Base-by-base conservation (phyloP, 495 filamentous ascomycete genomes). In the Penicillium simplicissimum region DNA sequence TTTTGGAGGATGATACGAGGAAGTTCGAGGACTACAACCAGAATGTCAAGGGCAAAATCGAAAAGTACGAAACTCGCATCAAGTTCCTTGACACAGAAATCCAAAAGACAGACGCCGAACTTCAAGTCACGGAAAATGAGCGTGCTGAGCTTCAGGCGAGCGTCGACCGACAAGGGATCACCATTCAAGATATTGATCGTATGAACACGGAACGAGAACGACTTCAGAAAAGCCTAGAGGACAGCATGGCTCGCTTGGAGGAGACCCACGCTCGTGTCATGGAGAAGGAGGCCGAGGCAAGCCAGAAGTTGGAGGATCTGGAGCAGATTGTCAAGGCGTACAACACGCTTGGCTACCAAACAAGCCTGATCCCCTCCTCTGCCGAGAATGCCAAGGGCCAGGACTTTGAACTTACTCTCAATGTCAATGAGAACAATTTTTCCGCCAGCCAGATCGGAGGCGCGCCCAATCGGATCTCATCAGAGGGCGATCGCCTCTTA, bases 181-280 rank as follows among this genome's bases (percentile, higher is more conserved):
- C 91, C 49, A 93, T 96, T 68, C 88, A 91, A 72, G 96, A 98
- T 79, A 97, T 99, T 72, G 95, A 99, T 81, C 93, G 93, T 68
- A 97, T 99, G 94, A 96, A 91, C 63, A 87, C 88, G 21, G 95
- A 98, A 72, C 87, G 93, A 35, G 95, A 98, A 69, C 88, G 96
- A 13, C 83, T 98, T 35, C 90, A 95, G 54, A 94, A 88, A 67
- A 89, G 85, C 40, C 87, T 96, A 53, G 90, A 96, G 58, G 82
- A 88, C 11, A 89, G 92, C 0, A 78, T 83, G 19, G 75, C 80
- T 61, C 82, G 91, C 58, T 81, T 96, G 1, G 91, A 94, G 59
- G 95, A 97, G 61, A 82, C 87, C 13, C 94, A 96, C 71, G 84
- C 84, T 45, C 89, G 88, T 57, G 88, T 93, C 2, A 83, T 87